These are phyloP conservation scores for Phytophthora kernoviae DNA, from an alignment of 352 stramenopile genomes.

Conservation along the genomic window DNA sequence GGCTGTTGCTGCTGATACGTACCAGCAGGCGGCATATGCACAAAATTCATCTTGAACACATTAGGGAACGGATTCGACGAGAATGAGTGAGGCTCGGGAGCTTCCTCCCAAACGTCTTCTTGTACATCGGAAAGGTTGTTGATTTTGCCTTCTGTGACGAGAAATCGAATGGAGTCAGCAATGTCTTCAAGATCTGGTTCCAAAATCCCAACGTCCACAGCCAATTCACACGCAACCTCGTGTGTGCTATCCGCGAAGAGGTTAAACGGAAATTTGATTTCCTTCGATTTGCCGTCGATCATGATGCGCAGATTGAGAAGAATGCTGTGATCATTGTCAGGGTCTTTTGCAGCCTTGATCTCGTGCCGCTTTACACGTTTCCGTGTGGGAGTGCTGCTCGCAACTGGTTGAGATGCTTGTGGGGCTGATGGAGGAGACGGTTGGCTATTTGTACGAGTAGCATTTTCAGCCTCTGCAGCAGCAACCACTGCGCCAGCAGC, in stretches of 20 bases:
- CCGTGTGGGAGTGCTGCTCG: slow-evolving; percentile 18
- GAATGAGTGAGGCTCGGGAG: slow-evolving; percentile 82
- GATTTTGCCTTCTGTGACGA: slow-evolving; percentile 86
- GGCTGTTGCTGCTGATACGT: slow-evolving; percentile 34
- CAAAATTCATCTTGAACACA: slow-evolving; percentile 83
- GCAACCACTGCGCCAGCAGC: slow-evolving; percentile 18
- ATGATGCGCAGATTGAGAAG: slow-evolving; percentile 90
- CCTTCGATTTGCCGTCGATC: slow-evolving; percentile 93
- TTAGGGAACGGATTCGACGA: slow-evolving; percentile 78
- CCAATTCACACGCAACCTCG: slow-evolving; percentile 95
- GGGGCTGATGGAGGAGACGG: slow-evolving; percentile 11
- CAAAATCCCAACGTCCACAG: slow-evolving; percentile 93
- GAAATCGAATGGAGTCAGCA: slow-evolving; percentile 92
- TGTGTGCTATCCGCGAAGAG: slow-evolving; percentile 94
- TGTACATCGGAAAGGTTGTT: slow-evolving; percentile 81
- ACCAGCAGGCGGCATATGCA: slow-evolving; percentile 32
- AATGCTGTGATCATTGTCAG: slow-evolving; percentile 83
- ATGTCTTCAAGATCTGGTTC: slow-evolving; percentile 94
- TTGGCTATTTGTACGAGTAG: slow-evolving; percentile 10
- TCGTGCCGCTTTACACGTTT: slow-evolving; percentile 82
- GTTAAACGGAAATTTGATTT: slow-evolving; percentile 97
- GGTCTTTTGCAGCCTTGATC: slow-evolving; percentile 83
- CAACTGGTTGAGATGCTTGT: slow-evolving; percentile 4
- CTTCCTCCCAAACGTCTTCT: slow-evolving; percentile 88
- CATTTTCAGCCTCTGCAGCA: slow-evolving; percentile 13